Conservation (phyloP, 257 asterid species). For the Petrea volubilis region DNA sequence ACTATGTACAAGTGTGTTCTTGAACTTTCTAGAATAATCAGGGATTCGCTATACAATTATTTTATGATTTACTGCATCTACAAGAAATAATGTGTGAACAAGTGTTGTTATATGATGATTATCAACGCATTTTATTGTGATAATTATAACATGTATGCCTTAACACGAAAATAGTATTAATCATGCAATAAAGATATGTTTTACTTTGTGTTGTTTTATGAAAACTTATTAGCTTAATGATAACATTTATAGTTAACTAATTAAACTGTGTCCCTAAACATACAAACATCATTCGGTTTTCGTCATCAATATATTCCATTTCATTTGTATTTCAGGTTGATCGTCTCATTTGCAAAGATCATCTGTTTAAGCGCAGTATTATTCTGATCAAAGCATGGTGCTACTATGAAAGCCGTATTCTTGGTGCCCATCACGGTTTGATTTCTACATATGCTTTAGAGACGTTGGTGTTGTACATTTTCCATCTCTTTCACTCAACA, state of each 20-base stretch:
- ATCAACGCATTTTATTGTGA: neutral
- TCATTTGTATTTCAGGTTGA: conserved; percentile 64
- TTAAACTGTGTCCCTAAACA: neutral
- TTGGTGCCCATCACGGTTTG: conserved; percentile 91
- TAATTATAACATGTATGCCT: neutral
- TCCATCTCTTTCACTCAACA: conserved; percentile 72
- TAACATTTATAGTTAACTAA: no score
- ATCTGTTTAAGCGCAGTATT: conserved; percentile 85
- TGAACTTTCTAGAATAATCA: no score
- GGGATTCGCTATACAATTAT: neutral
- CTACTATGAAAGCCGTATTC: conserved; percentile 93
- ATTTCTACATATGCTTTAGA: conserved; percentile 96
- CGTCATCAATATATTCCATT: neutral
- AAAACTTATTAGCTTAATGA: neutral
- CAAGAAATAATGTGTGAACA: neutral
- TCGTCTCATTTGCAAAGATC: conserved; percentile 70
- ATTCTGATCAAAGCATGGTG: conserved; percentile 95
- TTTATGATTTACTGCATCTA: neutral
- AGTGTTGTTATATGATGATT: neutral
- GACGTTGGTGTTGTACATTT: conserved; percentile 81
- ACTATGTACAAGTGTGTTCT: no score
- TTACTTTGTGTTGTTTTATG: neutral
- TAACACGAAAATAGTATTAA: neutral
- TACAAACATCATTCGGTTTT: conserved; percentile 10
- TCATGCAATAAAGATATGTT: neutral